These are phyloP conservation scores for Phyllachora maydis DNA, from an alignment of 2,329 filamentous ascomycete genomes.

Conservation along the genomic window DNA sequence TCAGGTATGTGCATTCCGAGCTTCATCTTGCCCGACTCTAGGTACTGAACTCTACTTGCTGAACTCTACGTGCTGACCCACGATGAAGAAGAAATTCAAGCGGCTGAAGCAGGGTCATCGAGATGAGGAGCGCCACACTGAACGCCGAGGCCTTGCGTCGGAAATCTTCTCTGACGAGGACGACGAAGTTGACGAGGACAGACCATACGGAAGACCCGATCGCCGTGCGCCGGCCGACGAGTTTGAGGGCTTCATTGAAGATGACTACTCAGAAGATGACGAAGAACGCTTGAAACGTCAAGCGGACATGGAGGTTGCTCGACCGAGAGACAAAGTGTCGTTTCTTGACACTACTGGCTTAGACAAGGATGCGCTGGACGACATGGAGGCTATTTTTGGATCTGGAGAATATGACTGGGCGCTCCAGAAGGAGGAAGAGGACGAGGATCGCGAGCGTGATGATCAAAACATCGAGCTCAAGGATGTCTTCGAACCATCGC, in stretches of 20 bases:
- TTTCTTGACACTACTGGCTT: conserved; percentile 66
- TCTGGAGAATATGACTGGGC: conserved; percentile 96
- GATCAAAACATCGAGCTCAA: conserved; percentile 82
- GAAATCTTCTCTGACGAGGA: conserved; percentile 96
- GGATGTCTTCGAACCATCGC: conserved; percentile 93
- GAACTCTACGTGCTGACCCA: not conserved
- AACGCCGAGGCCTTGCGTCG: conserved; percentile 56
- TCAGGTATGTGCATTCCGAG: conserved; percentile 42
- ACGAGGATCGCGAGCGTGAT: conserved; percentile 57
- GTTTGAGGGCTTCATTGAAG: conserved; percentile 91
- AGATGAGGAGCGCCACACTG: conserved; percentile 40
- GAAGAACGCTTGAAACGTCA: conserved; percentile 53
- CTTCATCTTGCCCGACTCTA: conserved; percentile 8
- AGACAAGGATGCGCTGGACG: conserved; percentile 81
- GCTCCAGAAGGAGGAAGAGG: conserved; percentile 68
- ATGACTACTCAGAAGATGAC: conserved; percentile 80
- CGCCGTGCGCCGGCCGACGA: conserved; percentile 51
- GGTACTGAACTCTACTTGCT: too few relatives aligned
- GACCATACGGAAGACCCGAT: conserved; percentile 25
- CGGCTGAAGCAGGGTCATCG: conserved; percentile 83
- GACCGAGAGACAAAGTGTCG: conserved; percentile 48
- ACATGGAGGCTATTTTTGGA: conserved; percentile 91
- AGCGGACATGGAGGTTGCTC: conserved; percentile 76
- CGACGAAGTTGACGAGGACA: conserved; percentile 42
- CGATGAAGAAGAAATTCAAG: conserved; percentile 71